Evolutionary conservation across 2,329 filamentous ascomycete genomes (phyloP).

Genomic region (Fonsecaea multimorphosa): DNA sequence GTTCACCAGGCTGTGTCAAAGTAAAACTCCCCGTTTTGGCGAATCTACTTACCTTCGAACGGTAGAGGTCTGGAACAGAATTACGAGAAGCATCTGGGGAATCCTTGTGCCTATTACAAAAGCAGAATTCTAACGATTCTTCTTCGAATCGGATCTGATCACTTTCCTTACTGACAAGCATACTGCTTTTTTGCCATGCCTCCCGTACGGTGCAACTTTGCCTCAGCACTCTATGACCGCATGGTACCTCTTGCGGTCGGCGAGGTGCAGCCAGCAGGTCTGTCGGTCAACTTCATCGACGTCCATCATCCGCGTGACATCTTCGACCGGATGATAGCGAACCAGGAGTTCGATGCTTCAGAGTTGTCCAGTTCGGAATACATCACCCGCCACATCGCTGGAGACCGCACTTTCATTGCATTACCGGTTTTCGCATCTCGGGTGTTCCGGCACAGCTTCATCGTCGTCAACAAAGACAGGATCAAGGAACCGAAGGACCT

Average conservation of each 20-base stretch:
- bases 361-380: slow-evolving; percentile 16
- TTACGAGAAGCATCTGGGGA: background rate
- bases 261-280: slow-evolving; percentile 12
- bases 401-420: slow-evolving; percentile 7
- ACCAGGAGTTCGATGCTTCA: slow-evolving; percentile 15
- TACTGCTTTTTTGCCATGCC: background rate
- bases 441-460: slow-evolving; percentile 14
- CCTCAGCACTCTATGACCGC: slow-evolving; percentile 14
- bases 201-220: slow-evolving; percentile 14
- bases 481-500: slow-evolving; percentile 44
- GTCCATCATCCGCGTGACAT: slow-evolving; percentile 14
- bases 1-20: background rate
- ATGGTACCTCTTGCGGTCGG: slow-evolving; percentile 14
- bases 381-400: slow-evolving; percentile 14
- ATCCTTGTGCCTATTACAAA: background rate
- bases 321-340: slow-evolving; percentile 17
- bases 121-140: background rate
- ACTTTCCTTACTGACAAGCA: background rate
- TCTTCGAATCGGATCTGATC: background rate
- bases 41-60: background rate
- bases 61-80: background rate
- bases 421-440: slow-evolving; percentile 11
- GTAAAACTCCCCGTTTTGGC: background rate
- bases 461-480: slow-evolving; percentile 42
- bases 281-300: slow-evolving; percentile 12